Evolutionary conservation across 176 grass and related monocot species (phyloP).

Genomic region (Bothriochloa decipiens): DNA sequence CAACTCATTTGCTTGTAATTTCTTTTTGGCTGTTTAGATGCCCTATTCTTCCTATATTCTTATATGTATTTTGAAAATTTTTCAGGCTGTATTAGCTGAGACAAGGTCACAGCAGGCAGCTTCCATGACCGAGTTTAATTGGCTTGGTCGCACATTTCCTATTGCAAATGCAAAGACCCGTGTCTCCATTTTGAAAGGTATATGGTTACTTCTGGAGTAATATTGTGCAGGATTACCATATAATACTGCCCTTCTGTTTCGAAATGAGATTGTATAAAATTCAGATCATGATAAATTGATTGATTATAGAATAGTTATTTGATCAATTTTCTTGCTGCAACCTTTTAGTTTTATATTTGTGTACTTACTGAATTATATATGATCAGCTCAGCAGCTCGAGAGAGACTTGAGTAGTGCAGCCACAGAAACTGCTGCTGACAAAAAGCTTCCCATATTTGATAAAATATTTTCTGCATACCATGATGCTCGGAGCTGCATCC

Average conservation of each 20-base stretch:
- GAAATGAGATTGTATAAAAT: constrained; percentile 9
- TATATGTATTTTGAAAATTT: constrained; percentile 18
- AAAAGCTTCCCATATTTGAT: constrained; percentile 91
- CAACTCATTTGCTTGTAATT: background rate
- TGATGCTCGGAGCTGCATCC: constrained; percentile 95
- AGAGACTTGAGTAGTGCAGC: constrained; percentile 70
- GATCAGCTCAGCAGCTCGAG: constrained; percentile 98
- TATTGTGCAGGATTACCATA: background rate
- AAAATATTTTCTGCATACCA: constrained; percentile 99
- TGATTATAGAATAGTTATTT: background rate
- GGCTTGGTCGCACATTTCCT: constrained; percentile 89
- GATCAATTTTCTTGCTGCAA: constrained; percentile 14
- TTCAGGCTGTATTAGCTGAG: constrained; percentile 92
- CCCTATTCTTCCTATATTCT: constrained; percentile 4
- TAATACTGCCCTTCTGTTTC: background rate
- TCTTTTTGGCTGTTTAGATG: background rate
- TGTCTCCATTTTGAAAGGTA: constrained; percentile 97
- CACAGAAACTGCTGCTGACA: constrained; percentile 75
- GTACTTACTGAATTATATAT: constrained; percentile 51
- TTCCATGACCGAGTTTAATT: constrained; percentile 93
- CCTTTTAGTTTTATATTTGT: constrained; percentile 31
- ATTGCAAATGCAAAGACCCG: constrained; percentile 95
- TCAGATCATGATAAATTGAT: background rate
- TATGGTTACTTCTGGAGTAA: constrained; percentile 12
- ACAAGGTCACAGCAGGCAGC: constrained; percentile 93